Evolutionary conservation across 805 yeast genomes (phyloP).

Genomic region (Myxozyma udenii): DNA sequence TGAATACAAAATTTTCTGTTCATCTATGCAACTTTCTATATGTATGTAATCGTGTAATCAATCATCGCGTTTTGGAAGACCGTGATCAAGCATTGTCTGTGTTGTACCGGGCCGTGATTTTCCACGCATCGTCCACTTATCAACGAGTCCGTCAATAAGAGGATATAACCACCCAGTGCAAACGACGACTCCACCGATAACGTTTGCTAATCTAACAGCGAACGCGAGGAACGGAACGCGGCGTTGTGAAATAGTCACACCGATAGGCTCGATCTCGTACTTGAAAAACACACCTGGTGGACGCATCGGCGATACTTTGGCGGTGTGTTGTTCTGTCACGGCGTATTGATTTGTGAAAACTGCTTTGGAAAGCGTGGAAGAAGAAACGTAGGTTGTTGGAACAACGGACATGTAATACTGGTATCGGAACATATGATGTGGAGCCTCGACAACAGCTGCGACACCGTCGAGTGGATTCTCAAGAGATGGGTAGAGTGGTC

Average conservation of each 20-base stretch:
- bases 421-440: slow-evolving; percentile 39
- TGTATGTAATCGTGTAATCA: neutral
- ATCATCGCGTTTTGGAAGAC: slow-evolving; percentile 21
- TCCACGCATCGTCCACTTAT: slow-evolving; percentile 15
- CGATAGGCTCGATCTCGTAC: slow-evolving; percentile 86
- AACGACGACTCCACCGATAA: slow-evolving; percentile 76
- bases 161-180: slow-evolving; percentile 30
- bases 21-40: too few relatives aligned
- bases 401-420: slow-evolving; percentile 75
- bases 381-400: slow-evolving; percentile 69
- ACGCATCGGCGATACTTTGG: slow-evolving; percentile 29
- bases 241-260: slow-evolving; percentile 62
- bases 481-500: slow-evolving; percentile 81
- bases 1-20: too few relatives aligned
- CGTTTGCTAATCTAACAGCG: slow-evolving; percentile 71
- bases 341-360: slow-evolving; percentile 87
- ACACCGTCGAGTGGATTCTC: slow-evolving; percentile 85
- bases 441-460: slow-evolving; percentile 52
- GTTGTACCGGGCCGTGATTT: slow-evolving; percentile 11
- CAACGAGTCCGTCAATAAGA: slow-evolving; percentile 12
- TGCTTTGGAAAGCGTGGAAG: slow-evolving; percentile 53
- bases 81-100: slow-evolving; percentile 22
- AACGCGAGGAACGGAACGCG: slow-evolving; percentile 77
- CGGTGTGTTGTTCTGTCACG: slow-evolving; percentile 43
- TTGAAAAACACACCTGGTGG: slow-evolving; percentile 72